Percentiles rank a stretch among this genome's conserved stretches.
phyloP scores from a whole-genome alignment of 192 early-diverging fungal genomes.

The Coemansia sp. region DNA sequence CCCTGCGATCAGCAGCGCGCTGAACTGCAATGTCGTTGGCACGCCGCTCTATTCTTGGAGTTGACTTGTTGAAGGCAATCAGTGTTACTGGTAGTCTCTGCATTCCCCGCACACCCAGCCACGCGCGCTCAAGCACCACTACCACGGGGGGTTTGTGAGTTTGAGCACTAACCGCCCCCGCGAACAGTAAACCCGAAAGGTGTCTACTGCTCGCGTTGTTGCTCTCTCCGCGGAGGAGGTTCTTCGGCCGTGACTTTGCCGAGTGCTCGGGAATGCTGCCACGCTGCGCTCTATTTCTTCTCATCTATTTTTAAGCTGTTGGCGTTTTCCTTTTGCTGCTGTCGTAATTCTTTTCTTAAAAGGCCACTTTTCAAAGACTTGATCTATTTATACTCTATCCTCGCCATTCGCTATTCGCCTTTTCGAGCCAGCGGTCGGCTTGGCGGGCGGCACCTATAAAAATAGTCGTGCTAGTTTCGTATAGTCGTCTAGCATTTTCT shows the following conservation, averaged over 20 bases:
- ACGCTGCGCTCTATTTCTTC: not conserved
- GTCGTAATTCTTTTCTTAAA: not conserved
- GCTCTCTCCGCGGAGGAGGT: not conserved
- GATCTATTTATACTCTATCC: not conserved
- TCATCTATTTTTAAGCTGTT: not conserved
- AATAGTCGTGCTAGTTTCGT: not conserved
- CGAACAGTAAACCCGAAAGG: not conserved
- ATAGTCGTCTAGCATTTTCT: not conserved
- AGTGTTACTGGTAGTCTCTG: not conserved
- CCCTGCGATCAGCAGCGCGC: not conserved
- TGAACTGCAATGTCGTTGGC: not conserved
- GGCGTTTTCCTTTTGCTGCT: not conserved
- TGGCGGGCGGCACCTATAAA: not conserved
- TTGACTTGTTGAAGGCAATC: not conserved
- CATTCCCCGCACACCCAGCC: not conserved
- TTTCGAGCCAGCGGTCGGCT: not conserved
- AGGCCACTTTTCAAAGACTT: not conserved
- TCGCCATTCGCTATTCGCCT: not conserved
- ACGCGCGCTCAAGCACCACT: no score
- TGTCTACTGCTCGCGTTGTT: constrained; percentile 1
- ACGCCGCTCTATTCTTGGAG: not conserved
- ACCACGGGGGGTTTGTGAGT: not conserved
- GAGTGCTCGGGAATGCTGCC: not conserved
- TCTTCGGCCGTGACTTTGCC: not conserved
- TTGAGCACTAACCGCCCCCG: not conserved